phyloP scores from a whole-genome alignment of 352 stramenopile species.

The Phytophthora parvispora region DNA sequence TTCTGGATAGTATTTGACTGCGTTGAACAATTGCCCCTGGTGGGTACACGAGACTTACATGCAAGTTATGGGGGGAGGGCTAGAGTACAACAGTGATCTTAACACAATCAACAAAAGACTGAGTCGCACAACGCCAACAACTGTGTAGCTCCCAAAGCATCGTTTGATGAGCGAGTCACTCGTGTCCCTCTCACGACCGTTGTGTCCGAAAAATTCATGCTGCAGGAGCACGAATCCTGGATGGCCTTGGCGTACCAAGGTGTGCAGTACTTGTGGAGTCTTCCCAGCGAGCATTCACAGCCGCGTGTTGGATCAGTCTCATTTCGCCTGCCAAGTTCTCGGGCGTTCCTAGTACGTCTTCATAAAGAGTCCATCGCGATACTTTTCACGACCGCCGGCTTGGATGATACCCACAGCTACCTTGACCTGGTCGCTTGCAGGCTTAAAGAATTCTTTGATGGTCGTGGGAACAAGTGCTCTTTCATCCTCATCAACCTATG shows the following conservation, averaged over 20 bases:
- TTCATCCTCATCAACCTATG: background rate
- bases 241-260: background rate
- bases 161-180: too few relatives aligned
- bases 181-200: background rate
- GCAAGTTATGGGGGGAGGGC: background rate
- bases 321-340: background rate
- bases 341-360: background rate
- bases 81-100: too few relatives aligned
- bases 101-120: too few relatives aligned
- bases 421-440: background rate
- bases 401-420: background rate
- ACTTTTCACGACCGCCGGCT: background rate
- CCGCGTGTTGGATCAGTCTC: background rate
- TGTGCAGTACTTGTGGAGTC: background rate
- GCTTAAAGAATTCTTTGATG: background rate
- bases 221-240: background rate
- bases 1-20: conserved; percentile 17
- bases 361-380: background rate
- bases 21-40: conserved; percentile 8
- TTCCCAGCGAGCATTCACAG: background rate
- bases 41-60: background rate
- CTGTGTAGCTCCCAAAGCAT: background rate
- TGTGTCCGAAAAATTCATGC: background rate
- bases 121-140: too few relatives aligned
- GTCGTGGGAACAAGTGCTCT: background rate